Conservation (phyloP, 2,329 filamentous ascomycete species). For the Knufia fluminis region DNA sequence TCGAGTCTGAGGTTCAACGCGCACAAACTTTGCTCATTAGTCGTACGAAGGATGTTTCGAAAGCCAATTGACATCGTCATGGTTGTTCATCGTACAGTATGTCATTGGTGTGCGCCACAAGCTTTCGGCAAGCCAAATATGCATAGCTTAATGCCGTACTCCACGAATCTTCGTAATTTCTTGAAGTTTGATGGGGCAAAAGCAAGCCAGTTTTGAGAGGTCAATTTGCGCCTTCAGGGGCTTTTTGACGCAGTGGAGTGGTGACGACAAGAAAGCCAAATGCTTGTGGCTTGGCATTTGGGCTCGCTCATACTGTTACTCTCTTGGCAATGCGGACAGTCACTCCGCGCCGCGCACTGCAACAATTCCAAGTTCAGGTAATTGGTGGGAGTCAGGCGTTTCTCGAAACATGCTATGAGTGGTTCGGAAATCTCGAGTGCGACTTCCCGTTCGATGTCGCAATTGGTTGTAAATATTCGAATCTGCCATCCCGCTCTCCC, state of each 20-base stretch:
- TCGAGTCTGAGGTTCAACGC: neutral
- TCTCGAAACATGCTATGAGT: constrained; percentile 1
- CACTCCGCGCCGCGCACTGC: neutral
- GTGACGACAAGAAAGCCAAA: constrained; percentile 6
- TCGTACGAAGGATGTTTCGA: neutral
- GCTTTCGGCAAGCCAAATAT: constrained; percentile 1
- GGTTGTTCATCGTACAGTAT: neutral
- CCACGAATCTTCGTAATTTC: neutral
- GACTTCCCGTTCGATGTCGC: neutral
- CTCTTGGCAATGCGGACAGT: neutral
- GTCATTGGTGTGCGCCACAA: neutral
- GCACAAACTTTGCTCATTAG: too few species aligned
- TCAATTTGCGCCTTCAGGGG: neutral
- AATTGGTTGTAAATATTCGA: neutral
- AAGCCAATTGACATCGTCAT: constrained; percentile 1
- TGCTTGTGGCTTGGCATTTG: constrained; percentile 2
- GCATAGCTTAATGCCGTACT: constrained; percentile 1
- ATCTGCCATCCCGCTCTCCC: neutral
- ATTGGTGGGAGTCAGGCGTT: neutral
- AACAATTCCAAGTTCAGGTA: neutral
- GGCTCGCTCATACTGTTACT: neutral
- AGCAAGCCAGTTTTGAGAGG: neutral
- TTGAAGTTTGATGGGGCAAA: constrained; percentile 1
- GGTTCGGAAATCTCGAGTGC: constrained; percentile 2
- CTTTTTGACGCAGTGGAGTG: neutral